phyloP scores from a whole-genome alignment of 257 asterid species.

The Salvia miltiorrhiza region DNA sequence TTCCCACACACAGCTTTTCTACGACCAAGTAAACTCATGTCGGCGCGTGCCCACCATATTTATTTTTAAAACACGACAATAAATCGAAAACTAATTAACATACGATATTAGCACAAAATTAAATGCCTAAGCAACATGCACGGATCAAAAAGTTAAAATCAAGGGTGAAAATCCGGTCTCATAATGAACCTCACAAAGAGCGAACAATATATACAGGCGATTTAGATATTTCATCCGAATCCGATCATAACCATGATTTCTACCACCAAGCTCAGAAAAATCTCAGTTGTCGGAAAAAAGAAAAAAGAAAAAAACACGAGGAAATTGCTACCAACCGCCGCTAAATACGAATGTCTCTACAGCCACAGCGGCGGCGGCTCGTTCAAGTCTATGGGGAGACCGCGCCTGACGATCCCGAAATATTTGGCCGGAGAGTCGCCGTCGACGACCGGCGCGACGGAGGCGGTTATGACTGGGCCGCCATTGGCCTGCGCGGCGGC shows the following conservation, averaged over 20 bases:
- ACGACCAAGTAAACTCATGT: constrained; percentile 13
- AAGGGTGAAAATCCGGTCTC: constrained; percentile 4
- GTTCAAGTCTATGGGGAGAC: constrained; percentile 83
- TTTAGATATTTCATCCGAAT: constrained; percentile 11
- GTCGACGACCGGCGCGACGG: constrained; percentile 31
- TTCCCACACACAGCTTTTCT: constrained; percentile 21
- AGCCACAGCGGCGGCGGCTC: constrained; percentile 95
- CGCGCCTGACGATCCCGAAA: constrained; percentile 76
- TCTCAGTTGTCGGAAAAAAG: constrained; percentile 17
- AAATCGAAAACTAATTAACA: background rate
- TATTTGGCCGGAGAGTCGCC: constrained; percentile 40
- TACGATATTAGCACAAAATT: background rate
- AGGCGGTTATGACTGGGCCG: constrained; percentile 24
- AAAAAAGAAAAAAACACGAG: constrained; percentile 12
- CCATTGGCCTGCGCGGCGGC: constrained; percentile 17
- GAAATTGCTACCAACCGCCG: constrained; percentile 5
- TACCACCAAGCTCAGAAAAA: constrained; percentile 11
- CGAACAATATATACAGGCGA: constrained; percentile 25
- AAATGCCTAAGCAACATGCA: background rate
- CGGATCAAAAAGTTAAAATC: background rate
- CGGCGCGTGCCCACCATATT: constrained; percentile 29
- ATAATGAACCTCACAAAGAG: background rate
- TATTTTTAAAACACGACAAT: too few relatives aligned
- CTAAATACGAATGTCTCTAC: constrained; percentile 20
- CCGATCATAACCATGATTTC: background rate